Evolutionary conservation across 805 yeast genomes (phyloP).

Genomic region (Candida broadrunensis): DNA sequence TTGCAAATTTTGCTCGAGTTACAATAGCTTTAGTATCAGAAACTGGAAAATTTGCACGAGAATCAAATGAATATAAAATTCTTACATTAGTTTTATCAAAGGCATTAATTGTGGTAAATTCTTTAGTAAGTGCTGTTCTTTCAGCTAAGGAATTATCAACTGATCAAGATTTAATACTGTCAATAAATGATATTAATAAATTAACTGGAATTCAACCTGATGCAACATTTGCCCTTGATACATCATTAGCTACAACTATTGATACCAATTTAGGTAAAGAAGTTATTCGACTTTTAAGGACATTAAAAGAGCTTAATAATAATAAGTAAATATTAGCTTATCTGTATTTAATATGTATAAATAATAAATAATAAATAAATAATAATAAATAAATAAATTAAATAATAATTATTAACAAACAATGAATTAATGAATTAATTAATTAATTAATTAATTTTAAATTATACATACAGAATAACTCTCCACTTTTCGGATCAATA

Average conservation of each 20-base stretch:
- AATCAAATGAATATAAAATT: constrained; percentile 30
- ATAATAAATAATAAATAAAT: too few relatives aligned
- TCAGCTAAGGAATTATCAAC: constrained; percentile 8
- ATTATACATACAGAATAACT: too few relatives aligned
- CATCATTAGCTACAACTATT: constrained; percentile 30
- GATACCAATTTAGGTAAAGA: constrained; percentile 36
- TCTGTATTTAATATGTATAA: too few relatives aligned
- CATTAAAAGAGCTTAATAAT: constrained; percentile 12
- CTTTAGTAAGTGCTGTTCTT: constrained; percentile 30
- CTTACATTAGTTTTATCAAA: constrained; percentile 31
- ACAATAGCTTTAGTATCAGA: constrained; percentile 34
- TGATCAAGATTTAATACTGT: constrained; percentile 5
- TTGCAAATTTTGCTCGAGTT: constrained; percentile 30
- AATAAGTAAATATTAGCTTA: too few relatives aligned
- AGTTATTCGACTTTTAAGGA: constrained; percentile 30
- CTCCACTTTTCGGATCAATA: too few relatives aligned
- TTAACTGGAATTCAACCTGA: constrained; percentile 31
- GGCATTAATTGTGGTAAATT: constrained; percentile 33
- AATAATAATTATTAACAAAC: too few relatives aligned
- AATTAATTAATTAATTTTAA: too few relatives aligned
- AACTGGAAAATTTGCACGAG: constrained; percentile 29
- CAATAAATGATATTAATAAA: constrained; percentile 10
- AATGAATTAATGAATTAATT: too few relatives aligned
- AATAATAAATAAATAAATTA: too few relatives aligned
- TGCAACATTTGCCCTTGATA: constrained; percentile 30